These are phyloP conservation scores for Ceratocystis colombiana DNA, from an alignment of 2,329 filamentous ascomycete genomes.

Conservation along the genomic window DNA sequence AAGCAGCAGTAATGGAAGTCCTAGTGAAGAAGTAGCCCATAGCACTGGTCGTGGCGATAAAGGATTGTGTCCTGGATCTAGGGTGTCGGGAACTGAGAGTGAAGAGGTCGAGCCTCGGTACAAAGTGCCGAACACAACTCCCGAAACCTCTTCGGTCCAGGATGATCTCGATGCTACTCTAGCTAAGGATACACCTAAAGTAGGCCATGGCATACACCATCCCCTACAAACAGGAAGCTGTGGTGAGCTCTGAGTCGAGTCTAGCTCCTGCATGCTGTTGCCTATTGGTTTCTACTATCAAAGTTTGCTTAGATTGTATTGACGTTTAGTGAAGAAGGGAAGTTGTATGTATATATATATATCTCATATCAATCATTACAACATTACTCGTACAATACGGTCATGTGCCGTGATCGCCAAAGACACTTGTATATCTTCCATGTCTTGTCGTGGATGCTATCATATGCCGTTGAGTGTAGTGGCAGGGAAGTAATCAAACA, in stretches of 20 bases:
- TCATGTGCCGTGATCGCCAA: not conserved
- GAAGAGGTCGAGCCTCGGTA: not conserved
- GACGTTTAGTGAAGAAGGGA: not conserved
- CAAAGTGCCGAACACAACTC: slow-evolving; percentile 9
- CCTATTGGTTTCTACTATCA: not conserved
- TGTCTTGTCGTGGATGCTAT: not conserved
- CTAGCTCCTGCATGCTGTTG: not conserved
- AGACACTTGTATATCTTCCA: not conserved
- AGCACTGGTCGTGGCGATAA: not conserved
- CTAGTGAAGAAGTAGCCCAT: not conserved
- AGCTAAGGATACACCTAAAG: not conserved
- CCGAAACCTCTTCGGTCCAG: slow-evolving; percentile 6
- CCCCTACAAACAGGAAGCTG: not conserved
- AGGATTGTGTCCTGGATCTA: not conserved
- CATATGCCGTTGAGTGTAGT: not conserved
- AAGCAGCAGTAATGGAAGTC: not conserved
- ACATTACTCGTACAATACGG: not conserved
- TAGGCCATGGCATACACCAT: not conserved
- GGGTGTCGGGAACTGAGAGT: not conserved
- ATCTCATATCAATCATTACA: not conserved
- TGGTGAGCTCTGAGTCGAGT: not conserved
- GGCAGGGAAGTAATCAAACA: not conserved
- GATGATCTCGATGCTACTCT: not conserved
- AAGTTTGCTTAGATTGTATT: slow-evolving; percentile 4
- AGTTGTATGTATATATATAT: not conserved